Base-by-base conservation (phyloP, 1,284 basidiomycete species). In the Spongiforma sp. region DNA sequence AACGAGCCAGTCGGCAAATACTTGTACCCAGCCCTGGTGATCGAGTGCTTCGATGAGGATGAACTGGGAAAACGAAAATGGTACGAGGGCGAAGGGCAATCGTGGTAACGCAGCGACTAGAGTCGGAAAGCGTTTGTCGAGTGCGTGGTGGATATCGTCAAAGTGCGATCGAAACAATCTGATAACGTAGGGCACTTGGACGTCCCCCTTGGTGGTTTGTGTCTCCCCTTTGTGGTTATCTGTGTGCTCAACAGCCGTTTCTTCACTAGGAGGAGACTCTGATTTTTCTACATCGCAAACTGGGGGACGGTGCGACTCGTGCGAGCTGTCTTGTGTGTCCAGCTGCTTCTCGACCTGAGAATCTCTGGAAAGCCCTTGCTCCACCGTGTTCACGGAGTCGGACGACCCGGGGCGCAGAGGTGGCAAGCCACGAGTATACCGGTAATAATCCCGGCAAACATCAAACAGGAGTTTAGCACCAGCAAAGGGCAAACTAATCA, bases 31-130 rank as follows among this genome's bases (percentile, higher is more conserved):
- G n/a, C 95, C 95, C 60, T 92, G 89, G 63, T 90, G 84, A 7
- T 89, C 85, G 11, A 99, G 83, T 0, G 86, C 93, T 73, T 97
- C 92, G 61, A 98, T 95, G 56, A 99, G 87, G 71, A 99, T 95
- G 80, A 99, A 99, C 81, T 98, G 95, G 8, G 92, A 90, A 75
- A 99, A 95, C 0, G 96, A 94, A 73, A 99, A 99, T 0, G 95
- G 95, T 14, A 98, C 81, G 10, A 99, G 86, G 14, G 88, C 85
- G 65, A 95, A 86, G 1, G 95, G 95, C 0, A 96, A 82, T 14
- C 92, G 85, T 1, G 88, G 86, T 3, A 91, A 77, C 1, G 93
- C 89, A 21, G 84, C 86, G 70, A 85, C 82, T 46, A 94, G 85
- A 0, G 92, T 96, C 0, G 95, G 96, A 73, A 95, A 93, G 55